Evolutionary conservation across 2,329 filamentous ascomycete genomes (phyloP), one percentile per base, ranked within the genome.

Genomic region (Xylaria sp.): DNA sequence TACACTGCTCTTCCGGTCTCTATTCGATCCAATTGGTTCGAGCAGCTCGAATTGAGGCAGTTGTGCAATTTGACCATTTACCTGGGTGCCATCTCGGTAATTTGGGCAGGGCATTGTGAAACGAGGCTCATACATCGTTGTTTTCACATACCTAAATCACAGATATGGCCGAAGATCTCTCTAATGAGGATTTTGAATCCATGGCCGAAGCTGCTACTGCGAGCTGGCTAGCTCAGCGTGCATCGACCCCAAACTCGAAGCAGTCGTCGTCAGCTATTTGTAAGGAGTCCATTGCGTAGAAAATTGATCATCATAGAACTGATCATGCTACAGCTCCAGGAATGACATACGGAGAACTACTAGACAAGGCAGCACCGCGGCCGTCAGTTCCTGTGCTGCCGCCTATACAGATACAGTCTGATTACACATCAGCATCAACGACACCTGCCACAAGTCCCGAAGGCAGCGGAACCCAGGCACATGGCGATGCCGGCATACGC

Each of bases 141-240:
- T 19, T 31, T 9, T 9, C 9, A 5, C 28, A 9, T 31, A n/a
- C n/a, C n/a, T n/a, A n/a, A n/a, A 7, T 31, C 38, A 23, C 38
- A 40, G 38, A 33, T 15, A 70, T 71, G 69, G 53, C 62, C 14
- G 51, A 57, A 14, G 57, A 63, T 42, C 40, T 61, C 3, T 17
- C 51, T 4, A 57, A 63, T 40, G 21, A 57, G 6, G 58, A 66
- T 42, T 67, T 69, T 23, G 66, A 64, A n/a, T 67, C 68, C 9
- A 67, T 69, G 7, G 65, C 68, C 7, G 62, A 71, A 46, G 69
- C 63, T 51, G 71, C 70, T n/a, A 63, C 69, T 4, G 68, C 67
- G 6, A 68, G 57, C 33, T 71, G 70, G 70, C 67, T 61, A 37
- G 70, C 69, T n/a, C 69, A 67, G 25, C 68, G 66, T 38, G 62